Evolutionary conservation across 371 early-diverging fungal genomes (phyloP).

Genomic region (Rhizopus delemar): DNA sequence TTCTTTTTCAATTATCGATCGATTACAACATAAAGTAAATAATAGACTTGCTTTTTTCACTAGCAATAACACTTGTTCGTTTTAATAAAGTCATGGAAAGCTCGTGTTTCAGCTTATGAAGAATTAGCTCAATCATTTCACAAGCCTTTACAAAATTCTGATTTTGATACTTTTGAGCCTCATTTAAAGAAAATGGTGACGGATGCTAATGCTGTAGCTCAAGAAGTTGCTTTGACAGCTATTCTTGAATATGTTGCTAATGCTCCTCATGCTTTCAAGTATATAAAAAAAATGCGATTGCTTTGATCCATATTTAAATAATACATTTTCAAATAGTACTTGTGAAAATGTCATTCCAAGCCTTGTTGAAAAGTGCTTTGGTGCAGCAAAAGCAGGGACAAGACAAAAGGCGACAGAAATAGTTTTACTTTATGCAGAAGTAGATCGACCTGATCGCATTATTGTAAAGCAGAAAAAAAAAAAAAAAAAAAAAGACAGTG

Average conservation of each 20-base stretch:
- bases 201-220: slow-evolving; percentile 91
- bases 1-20: slow-evolving; percentile 63
- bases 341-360: slow-evolving; percentile 74
- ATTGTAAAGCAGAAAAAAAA: slow-evolving; percentile 54
- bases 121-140: slow-evolving; percentile 74
- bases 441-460: slow-evolving; percentile 80
- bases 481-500: neutral
- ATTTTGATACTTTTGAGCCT: slow-evolving; percentile 71
- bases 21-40: slow-evolving; percentile 73
- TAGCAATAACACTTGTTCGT: neutral
- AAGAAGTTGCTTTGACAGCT: slow-evolving; percentile 83
- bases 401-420: slow-evolving; percentile 78
- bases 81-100: slow-evolving; percentile 85
- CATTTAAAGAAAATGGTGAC: slow-evolving; percentile 76
- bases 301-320: neutral
- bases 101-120: slow-evolving; percentile 84
- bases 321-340: slow-evolving; percentile 42
- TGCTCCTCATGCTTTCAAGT: slow-evolving; percentile 78
- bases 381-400: slow-evolving; percentile 80
- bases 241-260: slow-evolving; percentile 77
- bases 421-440: slow-evolving; percentile 83
- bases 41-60: neutral
- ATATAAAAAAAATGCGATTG: slow-evolving; percentile 10
- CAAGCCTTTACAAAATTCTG: slow-evolving; percentile 59
- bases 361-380: slow-evolving; percentile 87